phyloP scores from a whole-genome alignment of 805 yeast species.

The Candida berthetii region DNA sequence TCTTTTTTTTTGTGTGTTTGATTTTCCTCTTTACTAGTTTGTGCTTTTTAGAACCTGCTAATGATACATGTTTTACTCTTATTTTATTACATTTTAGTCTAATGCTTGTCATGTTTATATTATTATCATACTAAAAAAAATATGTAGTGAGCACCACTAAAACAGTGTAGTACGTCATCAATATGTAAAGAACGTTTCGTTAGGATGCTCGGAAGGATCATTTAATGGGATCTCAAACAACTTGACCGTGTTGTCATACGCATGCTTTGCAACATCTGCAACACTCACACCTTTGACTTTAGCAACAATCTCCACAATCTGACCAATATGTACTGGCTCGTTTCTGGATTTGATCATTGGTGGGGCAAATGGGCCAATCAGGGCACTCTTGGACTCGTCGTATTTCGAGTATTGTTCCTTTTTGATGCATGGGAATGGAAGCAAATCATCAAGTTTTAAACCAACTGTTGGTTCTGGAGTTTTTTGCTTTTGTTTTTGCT shows the following conservation, averaged over 20 bases:
- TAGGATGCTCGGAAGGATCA: neutral
- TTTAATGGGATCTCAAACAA: slow-evolving; percentile 16
- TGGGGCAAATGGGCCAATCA: slow-evolving; percentile 25
- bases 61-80: neutral
- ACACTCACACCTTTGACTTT: slow-evolving; percentile 37
- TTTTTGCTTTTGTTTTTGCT: slow-evolving; percentile 2
- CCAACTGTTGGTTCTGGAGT: neutral
- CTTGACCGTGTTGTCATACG: slow-evolving; percentile 44
- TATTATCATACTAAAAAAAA: too few relatives aligned
- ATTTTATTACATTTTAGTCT: neutral
- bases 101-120: neutral
- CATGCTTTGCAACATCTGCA: slow-evolving; percentile 36
- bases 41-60: neutral
- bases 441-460: slow-evolving; percentile 35
- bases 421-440: slow-evolving; percentile 62
- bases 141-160: too few relatives aligned
- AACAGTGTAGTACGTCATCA: neutral
- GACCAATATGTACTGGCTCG: slow-evolving; percentile 85
- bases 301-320: slow-evolving; percentile 67
- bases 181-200: neutral
- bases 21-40: neutral
- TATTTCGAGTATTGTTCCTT: slow-evolving; percentile 48
- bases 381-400: slow-evolving; percentile 17
- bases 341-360: slow-evolving; percentile 73
- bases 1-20: neutral